Conservation (phyloP, 768 basidiomycete species). For the Pleurotus cornucopiae region DNA sequence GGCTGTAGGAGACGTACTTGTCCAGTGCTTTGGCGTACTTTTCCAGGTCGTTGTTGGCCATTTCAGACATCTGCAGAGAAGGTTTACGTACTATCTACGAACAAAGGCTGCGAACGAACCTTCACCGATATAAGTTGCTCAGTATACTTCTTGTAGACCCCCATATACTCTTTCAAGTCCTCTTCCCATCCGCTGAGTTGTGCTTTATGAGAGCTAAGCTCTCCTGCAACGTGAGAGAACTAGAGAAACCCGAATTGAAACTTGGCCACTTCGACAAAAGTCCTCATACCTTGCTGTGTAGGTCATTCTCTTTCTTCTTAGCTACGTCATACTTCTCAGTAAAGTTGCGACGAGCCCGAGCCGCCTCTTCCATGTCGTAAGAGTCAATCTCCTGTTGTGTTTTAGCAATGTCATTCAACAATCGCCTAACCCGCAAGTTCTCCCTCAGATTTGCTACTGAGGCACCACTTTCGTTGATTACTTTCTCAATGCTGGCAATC, state of each 20-base stretch:
- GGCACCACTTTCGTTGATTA: conserved; percentile 74
- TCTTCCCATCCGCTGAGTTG: conserved; percentile 61
- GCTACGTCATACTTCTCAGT: conserved; percentile 72
- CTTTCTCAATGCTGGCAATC: conserved; percentile 64
- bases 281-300: conserved; percentile 59
- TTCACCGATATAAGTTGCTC: conserved; percentile 94
- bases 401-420: conserved; percentile 59
- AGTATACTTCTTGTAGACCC: conserved; percentile 80
- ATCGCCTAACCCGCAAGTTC: conserved; percentile 74
- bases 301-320: conserved; percentile 66
- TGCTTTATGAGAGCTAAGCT: conserved; percentile 67
- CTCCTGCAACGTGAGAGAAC: conserved; percentile 81
- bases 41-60: conserved; percentile 95
- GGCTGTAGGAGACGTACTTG: conserved; percentile 53
- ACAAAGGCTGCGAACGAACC: conserved; percentile 36
- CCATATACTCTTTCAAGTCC: conserved; percentile 83
- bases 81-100: background rate
- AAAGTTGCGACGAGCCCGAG: conserved; percentile 80
- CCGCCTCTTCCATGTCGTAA: conserved; percentile 82
- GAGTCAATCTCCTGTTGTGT: conserved; percentile 69
- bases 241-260: conserved; percentile 20
- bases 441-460: conserved; percentile 70
- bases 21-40: conserved; percentile 97
- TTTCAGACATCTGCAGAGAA: conserved; percentile 81
- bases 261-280: background rate